Evolutionary conservation across 2,329 filamentous ascomycete species (phyloP).

Genomic region (Diplodia intermedia): DNA sequence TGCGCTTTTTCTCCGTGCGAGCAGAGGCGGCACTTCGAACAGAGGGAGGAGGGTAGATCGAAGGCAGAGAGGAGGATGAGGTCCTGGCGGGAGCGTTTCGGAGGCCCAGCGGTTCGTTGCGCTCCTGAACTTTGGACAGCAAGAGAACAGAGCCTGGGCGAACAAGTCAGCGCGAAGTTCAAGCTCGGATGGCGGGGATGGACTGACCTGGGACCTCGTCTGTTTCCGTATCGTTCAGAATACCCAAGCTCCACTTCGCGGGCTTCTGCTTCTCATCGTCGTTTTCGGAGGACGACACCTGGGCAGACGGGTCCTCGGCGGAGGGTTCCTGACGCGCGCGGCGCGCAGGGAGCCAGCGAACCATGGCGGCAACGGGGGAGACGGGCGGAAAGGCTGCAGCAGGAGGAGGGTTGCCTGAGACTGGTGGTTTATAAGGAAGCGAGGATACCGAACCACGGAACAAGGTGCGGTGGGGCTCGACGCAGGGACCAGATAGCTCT

Average conservation of each 20-base stretch:
- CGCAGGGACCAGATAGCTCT: conserved; percentile 3
- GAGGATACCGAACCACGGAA: background rate
- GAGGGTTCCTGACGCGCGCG: background rate
- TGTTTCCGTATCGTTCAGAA: conserved; percentile 79
- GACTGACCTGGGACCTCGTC: conserved; percentile 83
- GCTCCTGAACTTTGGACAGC: conserved; percentile 61
- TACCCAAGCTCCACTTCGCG: conserved; percentile 70
- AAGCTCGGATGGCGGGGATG: background rate
- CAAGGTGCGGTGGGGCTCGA: conserved; percentile 3
- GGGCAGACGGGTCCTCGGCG: background rate
- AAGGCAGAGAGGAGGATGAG: conserved; percentile 63
- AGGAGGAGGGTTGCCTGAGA: background rate
- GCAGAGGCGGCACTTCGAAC: conserved; percentile 33
- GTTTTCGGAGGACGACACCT: conserved; percentile 8
- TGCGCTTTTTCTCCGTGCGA: conserved; percentile 70
- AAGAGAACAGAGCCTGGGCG: conserved; percentile 65
- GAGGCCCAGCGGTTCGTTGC: conserved; percentile 68
- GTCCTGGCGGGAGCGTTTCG: conserved; percentile 67
- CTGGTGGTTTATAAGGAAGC: conserved; percentile 7
- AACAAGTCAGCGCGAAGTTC: background rate
- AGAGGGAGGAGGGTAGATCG: conserved; percentile 41
- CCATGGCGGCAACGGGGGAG: conserved; percentile 11
- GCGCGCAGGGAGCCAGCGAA: conserved; percentile 22
- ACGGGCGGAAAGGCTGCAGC: background rate
- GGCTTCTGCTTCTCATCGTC: conserved; percentile 17